A percentile compares a stretch with the other conserved stretches of the same genome.
These are phyloP conservation scores for Eimeria maxima DNA, from an alignment of 169 alveolate genomes.

Conservation along the genomic window DNA sequence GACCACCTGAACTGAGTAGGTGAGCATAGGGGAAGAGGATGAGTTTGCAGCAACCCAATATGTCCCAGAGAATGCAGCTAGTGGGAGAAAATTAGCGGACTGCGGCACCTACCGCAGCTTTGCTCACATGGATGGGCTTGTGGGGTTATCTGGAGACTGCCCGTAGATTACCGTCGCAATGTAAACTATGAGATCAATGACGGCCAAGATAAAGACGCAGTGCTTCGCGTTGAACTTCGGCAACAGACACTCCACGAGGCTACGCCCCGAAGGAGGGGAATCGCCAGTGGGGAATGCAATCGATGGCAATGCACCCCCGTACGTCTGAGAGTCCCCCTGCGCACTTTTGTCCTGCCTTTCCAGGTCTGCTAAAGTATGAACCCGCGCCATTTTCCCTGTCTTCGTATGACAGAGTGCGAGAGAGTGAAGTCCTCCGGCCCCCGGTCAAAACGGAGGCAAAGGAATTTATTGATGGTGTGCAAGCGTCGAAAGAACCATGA, in stretches of 20 bases:
- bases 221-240: constrained; percentile 38
- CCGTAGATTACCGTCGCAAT: constrained; percentile 11
- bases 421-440: background rate
- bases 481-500: background rate
- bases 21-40: background rate
- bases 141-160: constrained; percentile 23
- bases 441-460: background rate
- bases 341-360: constrained; percentile 27
- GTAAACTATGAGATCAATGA: constrained; percentile 3
- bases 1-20: background rate
- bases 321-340: background rate
- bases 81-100: background rate
- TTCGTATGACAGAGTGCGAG: background rate
- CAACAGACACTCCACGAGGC: background rate
- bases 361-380: constrained; percentile 38
- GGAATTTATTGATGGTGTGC: background rate
- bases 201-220: constrained; percentile 11
- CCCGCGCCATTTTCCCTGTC: background rate
- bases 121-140: constrained; percentile 60
- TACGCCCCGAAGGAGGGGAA: background rate
- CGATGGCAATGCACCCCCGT: background rate
- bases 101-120: background rate
- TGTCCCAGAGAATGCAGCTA: background rate
- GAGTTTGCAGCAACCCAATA: background rate
- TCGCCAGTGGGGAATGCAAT: background rate